Evolutionary conservation across 768 basidiomycete genomes (phyloP).

Genomic region (Russula sp.): DNA sequence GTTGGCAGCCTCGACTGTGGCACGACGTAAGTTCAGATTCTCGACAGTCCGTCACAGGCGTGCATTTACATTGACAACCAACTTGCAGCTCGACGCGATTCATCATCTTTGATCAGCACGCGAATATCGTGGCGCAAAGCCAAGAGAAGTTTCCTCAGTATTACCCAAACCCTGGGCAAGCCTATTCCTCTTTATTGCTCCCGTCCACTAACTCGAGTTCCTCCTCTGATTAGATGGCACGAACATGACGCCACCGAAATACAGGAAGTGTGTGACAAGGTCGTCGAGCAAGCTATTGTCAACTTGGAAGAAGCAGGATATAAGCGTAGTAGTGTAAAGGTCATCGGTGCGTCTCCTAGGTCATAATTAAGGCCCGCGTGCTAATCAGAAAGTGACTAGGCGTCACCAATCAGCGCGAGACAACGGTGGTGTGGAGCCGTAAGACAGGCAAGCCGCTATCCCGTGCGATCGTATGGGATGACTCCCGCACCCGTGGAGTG

Average conservation of each 20-base stretch:
- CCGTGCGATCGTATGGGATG: constrained; percentile 93
- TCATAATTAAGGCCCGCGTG: not conserved
- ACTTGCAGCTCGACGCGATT: constrained; percentile 76
- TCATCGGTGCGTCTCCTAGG: constrained; percentile 64
- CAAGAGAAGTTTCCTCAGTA: constrained; percentile 95
- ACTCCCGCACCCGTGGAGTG: constrained; percentile 83
- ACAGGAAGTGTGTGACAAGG: constrained; percentile 65
- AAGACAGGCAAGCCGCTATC: constrained; percentile 86
- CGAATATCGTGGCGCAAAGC: constrained; percentile 79
- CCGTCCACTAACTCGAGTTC: not conserved
- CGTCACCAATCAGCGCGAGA: constrained; percentile 97
- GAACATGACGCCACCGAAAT: constrained; percentile 90
- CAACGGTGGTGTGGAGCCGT: constrained; percentile 89
- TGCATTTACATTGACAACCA: constrained; percentile 7
- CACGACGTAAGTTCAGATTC: constrained; percentile 66
- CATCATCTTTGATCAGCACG: constrained; percentile 84
- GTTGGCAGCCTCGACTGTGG: constrained; percentile 93
- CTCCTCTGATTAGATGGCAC: constrained; percentile 69
- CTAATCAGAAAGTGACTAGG: constrained; percentile 44
- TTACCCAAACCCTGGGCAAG: constrained; percentile 79
- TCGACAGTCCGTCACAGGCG: not conserved
- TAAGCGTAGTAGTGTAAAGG: constrained; percentile 78
- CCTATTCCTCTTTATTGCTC: not conserved
- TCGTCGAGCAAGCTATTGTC: constrained; percentile 69
- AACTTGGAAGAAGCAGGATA: constrained; percentile 74